Conservation (phyloP, 345 rosid genomes). For the Populus pruinosa region DNA sequence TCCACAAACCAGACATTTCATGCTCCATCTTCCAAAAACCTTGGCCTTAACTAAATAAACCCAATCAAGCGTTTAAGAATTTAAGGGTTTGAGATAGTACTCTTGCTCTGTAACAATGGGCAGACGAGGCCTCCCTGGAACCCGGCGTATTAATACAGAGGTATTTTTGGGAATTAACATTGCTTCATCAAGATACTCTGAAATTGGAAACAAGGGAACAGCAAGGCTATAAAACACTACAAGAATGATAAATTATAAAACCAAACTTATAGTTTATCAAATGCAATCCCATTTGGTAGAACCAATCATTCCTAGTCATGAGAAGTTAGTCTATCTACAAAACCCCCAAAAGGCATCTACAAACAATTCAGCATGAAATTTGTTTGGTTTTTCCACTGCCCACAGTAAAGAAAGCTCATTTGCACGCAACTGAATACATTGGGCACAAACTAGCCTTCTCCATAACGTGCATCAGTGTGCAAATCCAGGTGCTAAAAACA, state of each 20-base stretch:
- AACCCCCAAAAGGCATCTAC: background rate
- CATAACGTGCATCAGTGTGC: background rate
- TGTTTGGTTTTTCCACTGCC: background rate
- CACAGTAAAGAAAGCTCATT: background rate
- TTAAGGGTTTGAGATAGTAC: conserved; percentile 67
- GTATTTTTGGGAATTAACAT: conserved; percentile 96
- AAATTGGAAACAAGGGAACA: conserved; percentile 56
- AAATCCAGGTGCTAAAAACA: background rate
- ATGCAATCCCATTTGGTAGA: background rate
- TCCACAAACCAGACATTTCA: background rate
- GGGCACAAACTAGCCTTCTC: background rate
- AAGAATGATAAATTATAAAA: conserved; percentile 22
- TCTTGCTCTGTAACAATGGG: conserved; percentile 80
- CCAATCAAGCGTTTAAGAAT: conserved; percentile 17
- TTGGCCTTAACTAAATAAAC: conserved; percentile 17
- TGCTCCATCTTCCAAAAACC: background rate
- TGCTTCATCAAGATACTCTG: conserved; percentile 97
- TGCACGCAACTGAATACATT: background rate
- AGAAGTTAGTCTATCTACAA: background rate
- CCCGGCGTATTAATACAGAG: conserved; percentile 93
- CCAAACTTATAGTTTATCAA: conserved; percentile 8
- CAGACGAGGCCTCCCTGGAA: conserved; percentile 97
- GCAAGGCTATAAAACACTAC: conserved; percentile 42
- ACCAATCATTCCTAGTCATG: conserved; percentile 1
- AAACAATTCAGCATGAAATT: background rate